Evolutionary conservation across 768 basidiomycete genomes (phyloP).

Genomic region (Boletus pseudopeckii): DNA sequence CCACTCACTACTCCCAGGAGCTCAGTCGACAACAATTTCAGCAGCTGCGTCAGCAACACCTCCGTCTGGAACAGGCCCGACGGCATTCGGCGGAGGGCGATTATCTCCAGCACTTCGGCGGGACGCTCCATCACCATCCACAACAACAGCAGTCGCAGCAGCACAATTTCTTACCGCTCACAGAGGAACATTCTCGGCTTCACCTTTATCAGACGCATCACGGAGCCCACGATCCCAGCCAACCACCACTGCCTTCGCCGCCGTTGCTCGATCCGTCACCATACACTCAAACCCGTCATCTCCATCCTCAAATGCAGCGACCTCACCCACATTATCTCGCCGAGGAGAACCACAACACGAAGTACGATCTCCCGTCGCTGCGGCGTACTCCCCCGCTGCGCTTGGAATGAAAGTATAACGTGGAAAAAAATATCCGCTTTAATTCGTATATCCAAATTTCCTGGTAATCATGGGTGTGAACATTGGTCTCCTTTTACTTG

Average conservation of each 20-base stretch:
- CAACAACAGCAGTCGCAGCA: slow-evolving; percentile 28
- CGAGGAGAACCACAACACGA: slow-evolving; percentile 37
- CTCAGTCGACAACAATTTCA: slow-evolving; percentile 44
- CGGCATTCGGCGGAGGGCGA: slow-evolving; percentile 35
- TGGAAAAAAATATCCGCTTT: slow-evolving; percentile 9
- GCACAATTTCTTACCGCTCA: slow-evolving; percentile 24
- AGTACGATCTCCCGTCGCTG: slow-evolving; percentile 43
- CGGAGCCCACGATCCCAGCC: slow-evolving; percentile 33
- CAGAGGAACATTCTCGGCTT: slow-evolving; percentile 30
- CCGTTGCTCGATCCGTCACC: slow-evolving; percentile 33
- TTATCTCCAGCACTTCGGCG: slow-evolving; percentile 38
- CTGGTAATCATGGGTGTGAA: slow-evolving; percentile 26
- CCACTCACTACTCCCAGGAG: slow-evolving; percentile 45
- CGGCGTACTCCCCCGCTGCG: slow-evolving; percentile 43
- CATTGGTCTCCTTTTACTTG: slow-evolving; percentile 18
- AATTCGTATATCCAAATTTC: slow-evolving; percentile 25
- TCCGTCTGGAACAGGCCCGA: slow-evolving; percentile 33
- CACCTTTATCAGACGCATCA: slow-evolving; percentile 35
- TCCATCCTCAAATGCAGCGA: slow-evolving; percentile 33
- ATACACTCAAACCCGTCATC: slow-evolving; percentile 30
- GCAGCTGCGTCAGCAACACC: slow-evolving; percentile 37
- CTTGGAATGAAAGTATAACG: slow-evolving; percentile 47
- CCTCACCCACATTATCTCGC: slow-evolving; percentile 34
- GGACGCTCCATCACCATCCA: slow-evolving; percentile 30
- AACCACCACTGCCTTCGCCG: slow-evolving; percentile 26